phyloP scores from a whole-genome alignment of 2,329 filamentous ascomycete genomes.

The Paecilomyces niveus region DNA sequence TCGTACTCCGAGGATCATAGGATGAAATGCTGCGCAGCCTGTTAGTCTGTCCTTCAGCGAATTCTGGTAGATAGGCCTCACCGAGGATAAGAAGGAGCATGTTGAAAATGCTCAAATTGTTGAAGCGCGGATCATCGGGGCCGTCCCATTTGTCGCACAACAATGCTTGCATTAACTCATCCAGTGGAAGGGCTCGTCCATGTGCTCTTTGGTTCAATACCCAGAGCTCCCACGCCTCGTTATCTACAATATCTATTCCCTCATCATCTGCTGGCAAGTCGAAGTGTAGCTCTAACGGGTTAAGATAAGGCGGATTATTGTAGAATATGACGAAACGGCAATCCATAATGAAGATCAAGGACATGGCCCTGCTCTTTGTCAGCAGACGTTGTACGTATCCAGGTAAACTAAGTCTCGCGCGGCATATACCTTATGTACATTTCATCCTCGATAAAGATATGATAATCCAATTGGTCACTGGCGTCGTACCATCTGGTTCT shows the following conservation, averaged over 20 bases:
- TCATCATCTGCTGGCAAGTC: background rate
- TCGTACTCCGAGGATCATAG: background rate
- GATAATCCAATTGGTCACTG: background rate
- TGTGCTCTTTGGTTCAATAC: background rate
- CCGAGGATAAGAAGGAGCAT: background rate
- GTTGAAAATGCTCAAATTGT: background rate
- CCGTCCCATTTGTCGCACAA: background rate
- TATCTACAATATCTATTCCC: background rate
- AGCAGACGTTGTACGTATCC: background rate
- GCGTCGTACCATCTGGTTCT: background rate
- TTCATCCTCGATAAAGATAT: background rate
- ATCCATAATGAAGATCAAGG: background rate
- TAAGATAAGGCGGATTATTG: background rate
- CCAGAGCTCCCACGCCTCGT: background rate
- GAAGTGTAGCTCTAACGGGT: background rate
- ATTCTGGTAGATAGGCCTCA: background rate
- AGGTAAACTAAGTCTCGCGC: background rate
- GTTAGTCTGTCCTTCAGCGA: background rate
- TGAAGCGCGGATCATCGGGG: background rate
- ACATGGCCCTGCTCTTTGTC: background rate
- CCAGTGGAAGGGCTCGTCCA: background rate
- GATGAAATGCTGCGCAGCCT: background rate
- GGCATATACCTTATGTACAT: background rate
- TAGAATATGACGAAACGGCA: background rate
- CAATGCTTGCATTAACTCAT: background rate